Evolutionary conservation across 164 flowering plant genomes (phyloP).

Genomic region (Kingdonia uniflora): DNA sequence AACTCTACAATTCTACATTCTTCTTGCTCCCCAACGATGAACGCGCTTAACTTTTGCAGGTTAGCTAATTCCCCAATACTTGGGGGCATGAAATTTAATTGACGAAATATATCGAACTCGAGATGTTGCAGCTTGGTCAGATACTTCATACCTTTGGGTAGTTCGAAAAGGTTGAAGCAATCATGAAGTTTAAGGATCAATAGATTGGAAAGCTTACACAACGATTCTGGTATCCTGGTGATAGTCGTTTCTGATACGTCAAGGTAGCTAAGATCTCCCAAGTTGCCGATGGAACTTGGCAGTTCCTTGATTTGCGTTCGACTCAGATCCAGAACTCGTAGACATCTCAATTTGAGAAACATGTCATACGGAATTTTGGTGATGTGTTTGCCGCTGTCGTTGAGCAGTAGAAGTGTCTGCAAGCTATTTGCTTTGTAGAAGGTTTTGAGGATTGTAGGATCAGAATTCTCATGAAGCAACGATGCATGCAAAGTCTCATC

Average conservation of each 20-base stretch:
- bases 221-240: background rate
- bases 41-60: slow-evolving; percentile 5
- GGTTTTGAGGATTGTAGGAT: background rate
- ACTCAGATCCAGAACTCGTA: background rate
- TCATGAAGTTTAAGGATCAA: background rate
- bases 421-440: background rate
- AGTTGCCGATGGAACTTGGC: background rate
- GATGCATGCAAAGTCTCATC: background rate
- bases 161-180: background rate
- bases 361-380: background rate
- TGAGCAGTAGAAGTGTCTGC: background rate
- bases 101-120: background rate
- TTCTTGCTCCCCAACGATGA: background rate
- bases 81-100: background rate
- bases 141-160: background rate
- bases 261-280: background rate
- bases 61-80: slow-evolving; percentile 2
- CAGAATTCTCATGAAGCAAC: background rate
- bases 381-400: background rate
- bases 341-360: background rate
- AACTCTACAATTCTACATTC: slow-evolving; percentile 4
- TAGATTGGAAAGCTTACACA: background rate
- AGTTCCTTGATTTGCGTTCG: background rate
- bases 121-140: slow-evolving; percentile 3
- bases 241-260: background rate